Base-by-base conservation (phyloP, 768 basidiomycete species). In the Suillus discolor region DNA sequence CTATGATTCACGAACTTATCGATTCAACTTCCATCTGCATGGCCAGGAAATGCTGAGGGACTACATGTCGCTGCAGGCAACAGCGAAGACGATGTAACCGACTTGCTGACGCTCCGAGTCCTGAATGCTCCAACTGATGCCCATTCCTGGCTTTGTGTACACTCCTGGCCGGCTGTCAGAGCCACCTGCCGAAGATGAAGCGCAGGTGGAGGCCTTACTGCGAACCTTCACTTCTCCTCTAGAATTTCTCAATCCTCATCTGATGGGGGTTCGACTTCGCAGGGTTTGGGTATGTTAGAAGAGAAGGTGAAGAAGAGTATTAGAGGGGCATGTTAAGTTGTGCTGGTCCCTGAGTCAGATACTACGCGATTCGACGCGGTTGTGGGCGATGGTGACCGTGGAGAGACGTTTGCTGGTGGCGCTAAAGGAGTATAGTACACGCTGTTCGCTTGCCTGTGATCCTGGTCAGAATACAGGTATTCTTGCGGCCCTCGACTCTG, bases 381-480 rank as follows among this genome's bases (percentile, higher is more conserved):
- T 34, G 79, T 85, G 9, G 87, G 88, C 34, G 88, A 89, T 73
- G 88, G 87, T 7, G 87, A 89, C 71, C 87, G 87, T 57, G 87
- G 88, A 11, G 76, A 83, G 45, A 88, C 87, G 8, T 85, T 88
- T 66, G 79, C 83, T 11, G 76, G 81, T 4, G 87, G 88, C 12
- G 80, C 81, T 8, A 73, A 66, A 74, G 79, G 77, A 79, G 60
- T 12, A 51, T 53, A 47, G 57, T 64, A 39, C 25, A n/a, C 18
- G 38, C 51, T 11, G 28, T n/a, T 60, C 7, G 15, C 28, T 39
- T 53, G 18, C 42, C 31, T 15, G 34, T 36, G 25, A 34, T 28
- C 38, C 31, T 42, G 8, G 36, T 13, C 20, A 8, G 8, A 34
- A 62, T 31, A 31, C 44, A 79, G 79, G 77, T 11, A 71, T 84